phyloP scores from a whole-genome alignment of 352 stramenopile species.

The Phytophthora sansomeana region DNA sequence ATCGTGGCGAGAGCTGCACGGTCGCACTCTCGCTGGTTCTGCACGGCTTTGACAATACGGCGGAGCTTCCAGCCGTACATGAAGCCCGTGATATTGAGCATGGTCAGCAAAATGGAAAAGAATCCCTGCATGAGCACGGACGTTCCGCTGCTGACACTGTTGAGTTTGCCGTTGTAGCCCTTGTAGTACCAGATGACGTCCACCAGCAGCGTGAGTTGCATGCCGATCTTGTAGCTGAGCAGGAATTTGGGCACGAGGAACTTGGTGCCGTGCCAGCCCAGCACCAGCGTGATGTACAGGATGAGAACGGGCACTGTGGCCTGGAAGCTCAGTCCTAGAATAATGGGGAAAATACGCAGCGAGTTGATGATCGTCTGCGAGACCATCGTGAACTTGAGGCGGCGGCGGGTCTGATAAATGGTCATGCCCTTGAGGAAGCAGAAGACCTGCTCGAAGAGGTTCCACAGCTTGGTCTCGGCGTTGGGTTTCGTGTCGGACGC shows the following conservation, averaged over 20 bases:
- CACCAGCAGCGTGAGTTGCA: slow-evolving; percentile 86
- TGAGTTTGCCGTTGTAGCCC: slow-evolving; percentile 89
- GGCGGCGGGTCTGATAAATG: slow-evolving; percentile 83
- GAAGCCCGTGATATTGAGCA: slow-evolving; percentile 82
- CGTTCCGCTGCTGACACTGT: slow-evolving; percentile 76
- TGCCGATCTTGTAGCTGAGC: slow-evolving; percentile 91
- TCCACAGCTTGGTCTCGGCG: slow-evolving; percentile 79
- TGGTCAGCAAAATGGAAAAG: slow-evolving; percentile 82
- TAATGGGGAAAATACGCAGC: slow-evolving; percentile 86
- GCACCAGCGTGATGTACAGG: slow-evolving; percentile 86
- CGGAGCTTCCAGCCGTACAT: slow-evolving; percentile 91
- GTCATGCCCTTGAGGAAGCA: slow-evolving; percentile 91
- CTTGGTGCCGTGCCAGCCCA: slow-evolving; percentile 91
- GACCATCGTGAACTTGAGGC: slow-evolving; percentile 90
- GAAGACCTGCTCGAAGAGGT: slow-evolving; percentile 85
- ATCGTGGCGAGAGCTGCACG: slow-evolving; percentile 80
- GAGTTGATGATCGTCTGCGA: slow-evolving; percentile 86
- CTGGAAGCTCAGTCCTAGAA: slow-evolving; percentile 86
- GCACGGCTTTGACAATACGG: slow-evolving; percentile 86
- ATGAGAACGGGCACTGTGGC: slow-evolving; percentile 86
- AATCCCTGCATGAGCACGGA: slow-evolving; percentile 89
- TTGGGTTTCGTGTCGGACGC: slow-evolving; percentile 63
- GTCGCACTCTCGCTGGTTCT: slow-evolving; percentile 83
- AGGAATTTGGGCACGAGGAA: slow-evolving; percentile 88
- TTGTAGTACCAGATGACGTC: slow-evolving; percentile 90